Evolutionary conservation across 2,329 filamentous ascomycete species (phyloP).

Genomic region (Phyllosticta citriasiana): DNA sequence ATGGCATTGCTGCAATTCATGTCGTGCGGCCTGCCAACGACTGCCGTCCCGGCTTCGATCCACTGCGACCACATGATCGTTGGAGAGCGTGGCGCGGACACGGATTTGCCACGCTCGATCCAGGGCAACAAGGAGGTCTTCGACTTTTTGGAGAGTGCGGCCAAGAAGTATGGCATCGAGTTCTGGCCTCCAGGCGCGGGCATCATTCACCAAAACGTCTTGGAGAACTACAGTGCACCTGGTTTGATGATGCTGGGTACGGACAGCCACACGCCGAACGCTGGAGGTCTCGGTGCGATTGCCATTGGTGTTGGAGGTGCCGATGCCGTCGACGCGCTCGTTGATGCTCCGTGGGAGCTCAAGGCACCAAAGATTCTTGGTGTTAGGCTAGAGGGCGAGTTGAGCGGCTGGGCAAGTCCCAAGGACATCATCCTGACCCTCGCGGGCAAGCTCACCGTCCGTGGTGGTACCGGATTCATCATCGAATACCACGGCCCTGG

Average conservation of each 20-base stretch:
- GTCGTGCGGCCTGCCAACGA: slow-evolving; percentile 81
- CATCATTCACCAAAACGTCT: slow-evolving; percentile 78
- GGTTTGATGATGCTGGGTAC: slow-evolving; percentile 98
- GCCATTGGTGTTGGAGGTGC: slow-evolving; percentile 96
- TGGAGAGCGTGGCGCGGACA: slow-evolving; percentile 78
- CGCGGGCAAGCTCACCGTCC: slow-evolving; percentile 81
- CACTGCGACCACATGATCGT: slow-evolving; percentile 99
- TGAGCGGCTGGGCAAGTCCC: slow-evolving; percentile 84
- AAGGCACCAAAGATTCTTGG: slow-evolving; percentile 88
- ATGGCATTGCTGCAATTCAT: slow-evolving; percentile 99
- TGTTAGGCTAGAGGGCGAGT: slow-evolving; percentile 70
- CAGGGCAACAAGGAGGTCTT: slow-evolving; percentile 94
- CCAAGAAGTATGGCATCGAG: slow-evolving; percentile 39
- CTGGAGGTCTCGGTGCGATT: slow-evolving; percentile 85
- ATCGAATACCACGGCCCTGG: slow-evolving; percentile 92
- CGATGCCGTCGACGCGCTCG: slow-evolving; percentile 92
- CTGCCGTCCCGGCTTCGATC: slow-evolving; percentile 91
- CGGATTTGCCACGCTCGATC: slow-evolving; percentile 76
- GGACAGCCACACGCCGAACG: slow-evolving; percentile 94
- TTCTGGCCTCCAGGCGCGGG: slow-evolving; percentile 32
- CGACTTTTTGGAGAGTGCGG: slow-evolving; percentile 86
- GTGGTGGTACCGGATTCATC: slow-evolving; percentile 87
- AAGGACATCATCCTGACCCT: slow-evolving; percentile 93
- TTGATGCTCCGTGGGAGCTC: slow-evolving; percentile 93
- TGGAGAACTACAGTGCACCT: slow-evolving; percentile 96